Base-by-base conservation (phyloP, 208 protist species). In the Endotrypanum monterogeii region DNA sequence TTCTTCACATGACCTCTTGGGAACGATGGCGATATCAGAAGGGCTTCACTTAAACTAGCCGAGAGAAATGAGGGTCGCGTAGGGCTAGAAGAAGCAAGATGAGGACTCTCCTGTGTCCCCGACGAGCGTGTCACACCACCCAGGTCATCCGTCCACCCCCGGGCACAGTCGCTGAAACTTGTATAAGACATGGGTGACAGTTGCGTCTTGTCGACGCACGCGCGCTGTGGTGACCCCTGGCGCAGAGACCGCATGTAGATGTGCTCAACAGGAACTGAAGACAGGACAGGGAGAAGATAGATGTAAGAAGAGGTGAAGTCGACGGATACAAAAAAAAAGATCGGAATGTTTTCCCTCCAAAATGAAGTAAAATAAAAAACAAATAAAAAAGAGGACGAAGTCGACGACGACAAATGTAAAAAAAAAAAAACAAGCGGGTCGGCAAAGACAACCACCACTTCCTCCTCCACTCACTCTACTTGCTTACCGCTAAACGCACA, bases 121-220 rank as follows among this genome's bases (percentile, higher is more conserved):
- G 74, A 79, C 11, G 74, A 79, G 57, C 68, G 74, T 3, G 74
- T 79, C 60, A 74, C 60, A 55, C 74, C 60, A 44, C 39, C 68
- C 1, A 60, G n/a, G 28, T 70, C 74, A 30, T 79, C 74, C 1
- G 52, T 35, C 39, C 32, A 55, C 48, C 73, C 60, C 30, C 16
- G 67, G 39, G 44, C 35, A 60, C 20, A 14, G 48, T 62, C 73
- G 56, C 66, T 78, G 44, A 72, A 32, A 60, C 35, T 58, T 20
- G 48, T 44, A 57, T 20, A 71, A 14, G 51, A 65, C 30, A 65
- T 37, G 18, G 58, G 14, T 20, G 58, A 65, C 4, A 39, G 58
- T 14, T 46, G 30, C 14, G 58, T 14, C 58, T 65, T 65, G 9
- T 6, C 11, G 20, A 65, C 35, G 18, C 14, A 12, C 32, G 18